Percentiles rank a stretch among this genome's conserved stretches.
These are phyloP conservation scores for Xylariaceae sp. DNA, from an alignment of 2,329 filamentous ascomycete species.

Conservation along the genomic window DNA sequence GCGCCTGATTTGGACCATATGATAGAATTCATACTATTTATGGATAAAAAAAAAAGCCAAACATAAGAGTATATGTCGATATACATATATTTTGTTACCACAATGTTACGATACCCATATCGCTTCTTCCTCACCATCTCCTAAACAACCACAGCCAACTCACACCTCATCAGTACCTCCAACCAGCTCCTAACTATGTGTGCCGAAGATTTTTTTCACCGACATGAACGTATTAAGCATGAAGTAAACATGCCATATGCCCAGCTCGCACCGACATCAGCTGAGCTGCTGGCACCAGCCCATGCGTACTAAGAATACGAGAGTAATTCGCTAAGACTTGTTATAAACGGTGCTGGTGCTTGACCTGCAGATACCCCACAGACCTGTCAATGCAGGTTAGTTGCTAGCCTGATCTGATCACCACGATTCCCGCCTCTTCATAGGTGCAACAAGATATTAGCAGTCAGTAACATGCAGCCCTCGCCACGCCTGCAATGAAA, in stretches of 20 bases:
- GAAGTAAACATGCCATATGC: background rate
- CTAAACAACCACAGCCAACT: background rate
- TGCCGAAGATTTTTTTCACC: background rate
- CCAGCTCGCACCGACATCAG: background rate
- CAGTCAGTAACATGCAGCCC: constrained; percentile 20
- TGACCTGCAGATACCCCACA: constrained; percentile 31
- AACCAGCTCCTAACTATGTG: background rate
- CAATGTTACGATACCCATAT: background rate
- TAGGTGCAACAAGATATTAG: constrained; percentile 23
- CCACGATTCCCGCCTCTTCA: constrained; percentile 17
- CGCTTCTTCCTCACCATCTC: background rate
- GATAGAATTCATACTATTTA: too few relatives aligned
- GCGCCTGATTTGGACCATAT: too few relatives aligned
- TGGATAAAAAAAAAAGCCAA: too few relatives aligned
- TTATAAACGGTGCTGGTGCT: constrained; percentile 8
- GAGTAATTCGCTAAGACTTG: background rate
- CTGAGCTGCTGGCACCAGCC: background rate
- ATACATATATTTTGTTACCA: background rate
- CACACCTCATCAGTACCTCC: background rate
- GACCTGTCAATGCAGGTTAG: constrained; percentile 31
- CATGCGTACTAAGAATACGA: background rate
- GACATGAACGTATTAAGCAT: background rate
- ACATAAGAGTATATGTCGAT: background rate
- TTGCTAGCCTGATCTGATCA: constrained; percentile 26
- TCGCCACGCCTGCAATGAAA: constrained; percentile 24